phyloP scores from a whole-genome alignment of 2,329 filamentous ascomycete species.

The Scedosporium apiospermum region DNA sequence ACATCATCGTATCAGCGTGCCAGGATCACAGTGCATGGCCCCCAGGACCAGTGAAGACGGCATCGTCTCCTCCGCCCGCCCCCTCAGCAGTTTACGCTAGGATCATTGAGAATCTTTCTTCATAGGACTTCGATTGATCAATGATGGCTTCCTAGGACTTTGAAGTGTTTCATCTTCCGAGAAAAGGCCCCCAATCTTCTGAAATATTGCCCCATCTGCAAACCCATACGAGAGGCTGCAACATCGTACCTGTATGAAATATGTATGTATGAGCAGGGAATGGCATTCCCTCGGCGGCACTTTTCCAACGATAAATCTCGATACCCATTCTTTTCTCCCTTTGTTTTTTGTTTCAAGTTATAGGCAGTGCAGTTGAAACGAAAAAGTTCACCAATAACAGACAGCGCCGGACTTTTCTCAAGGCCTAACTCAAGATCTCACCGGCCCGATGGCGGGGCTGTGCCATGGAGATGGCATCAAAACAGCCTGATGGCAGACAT shows the following conservation, averaged over 20 bases:
- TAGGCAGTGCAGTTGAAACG: no score
- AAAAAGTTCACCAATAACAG: no score
- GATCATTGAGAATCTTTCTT: no score
- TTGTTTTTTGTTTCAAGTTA: no score
- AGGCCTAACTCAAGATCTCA: no score
- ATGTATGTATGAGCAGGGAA: neutral
- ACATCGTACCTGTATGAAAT: neutral
- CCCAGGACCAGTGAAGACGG: neutral
- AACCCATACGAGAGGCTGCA: neutral
- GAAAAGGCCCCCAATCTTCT: neutral
- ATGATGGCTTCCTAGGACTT: no score
- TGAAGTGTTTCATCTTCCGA: neutral
- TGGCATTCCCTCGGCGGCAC: neutral
- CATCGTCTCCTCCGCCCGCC: neutral
- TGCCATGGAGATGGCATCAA: no score
- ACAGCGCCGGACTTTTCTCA: no score
- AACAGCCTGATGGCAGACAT: no score
- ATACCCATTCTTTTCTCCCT: neutral
- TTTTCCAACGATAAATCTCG: neutral
- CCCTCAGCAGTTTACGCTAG: neutral
- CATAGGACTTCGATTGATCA: no score
- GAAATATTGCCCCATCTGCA: neutral
- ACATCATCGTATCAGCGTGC: no score
- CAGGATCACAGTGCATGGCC: neutral
- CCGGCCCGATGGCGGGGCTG: no score